Conservation (phyloP, 768 basidiomycete species). For the Tubosaeta sp. region DNA sequence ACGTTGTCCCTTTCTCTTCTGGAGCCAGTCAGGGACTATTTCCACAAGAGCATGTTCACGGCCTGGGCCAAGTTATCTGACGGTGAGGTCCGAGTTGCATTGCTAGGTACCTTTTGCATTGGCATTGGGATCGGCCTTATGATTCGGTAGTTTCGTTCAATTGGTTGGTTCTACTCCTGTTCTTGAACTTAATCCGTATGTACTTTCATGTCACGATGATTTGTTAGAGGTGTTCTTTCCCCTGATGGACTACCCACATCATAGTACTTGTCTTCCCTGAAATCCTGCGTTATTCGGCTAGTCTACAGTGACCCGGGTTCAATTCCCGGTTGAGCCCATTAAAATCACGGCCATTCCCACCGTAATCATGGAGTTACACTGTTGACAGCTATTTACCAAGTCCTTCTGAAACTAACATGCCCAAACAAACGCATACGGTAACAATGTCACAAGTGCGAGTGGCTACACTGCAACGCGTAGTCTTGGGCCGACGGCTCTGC, state of each 20-base stretch:
- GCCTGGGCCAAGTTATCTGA: constrained; percentile 24
- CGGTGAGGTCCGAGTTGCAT: constrained; percentile 29
- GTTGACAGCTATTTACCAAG: constrained; percentile 16
- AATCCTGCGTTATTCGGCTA: neutral
- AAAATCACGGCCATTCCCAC: no score
- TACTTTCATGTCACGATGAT: neutral
- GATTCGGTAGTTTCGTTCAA: constrained; percentile 19
- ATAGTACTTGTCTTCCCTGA: no score
- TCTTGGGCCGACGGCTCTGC: constrained; percentile 25
- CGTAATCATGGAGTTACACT: no score
- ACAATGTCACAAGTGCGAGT: constrained; percentile 6
- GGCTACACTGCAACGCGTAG: constrained; percentile 35
- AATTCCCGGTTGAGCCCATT: constrained; percentile 33
- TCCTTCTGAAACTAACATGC: constrained; percentile 13
- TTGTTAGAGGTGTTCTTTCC: neutral
- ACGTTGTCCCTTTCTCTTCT: constrained; percentile 59
- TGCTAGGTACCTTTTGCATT: constrained; percentile 42
- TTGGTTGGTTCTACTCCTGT: no score
- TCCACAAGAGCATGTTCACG: constrained; percentile 23
- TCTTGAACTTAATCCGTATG: no score
- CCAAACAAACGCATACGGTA: constrained; percentile 9
- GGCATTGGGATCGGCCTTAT: constrained; percentile 43
- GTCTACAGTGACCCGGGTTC: constrained; percentile 37
- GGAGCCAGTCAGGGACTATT: constrained; percentile 36
- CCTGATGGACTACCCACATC: constrained; percentile 29